A percentile compares a stretch with the other conserved stretches of the same genome.
phyloP scores from a whole-genome alignment of 2,329 filamentous ascomycete species.

The Diaporthe aspalathi region DNA sequence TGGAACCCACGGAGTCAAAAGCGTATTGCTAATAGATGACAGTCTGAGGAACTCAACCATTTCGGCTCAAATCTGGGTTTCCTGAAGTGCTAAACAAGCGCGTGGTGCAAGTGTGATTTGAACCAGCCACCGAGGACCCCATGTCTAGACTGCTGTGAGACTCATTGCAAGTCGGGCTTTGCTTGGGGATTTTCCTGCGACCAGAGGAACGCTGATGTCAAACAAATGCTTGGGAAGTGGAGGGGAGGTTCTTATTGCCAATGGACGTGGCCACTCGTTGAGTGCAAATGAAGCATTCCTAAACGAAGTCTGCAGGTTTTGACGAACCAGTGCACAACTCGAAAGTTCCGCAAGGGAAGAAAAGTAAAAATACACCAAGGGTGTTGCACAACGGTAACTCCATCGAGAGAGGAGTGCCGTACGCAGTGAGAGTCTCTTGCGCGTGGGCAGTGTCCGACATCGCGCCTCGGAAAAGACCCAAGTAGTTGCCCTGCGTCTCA shows the following conservation, averaged over 20 bases:
- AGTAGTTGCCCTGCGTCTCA: not conserved
- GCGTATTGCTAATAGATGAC: constrained; percentile 19
- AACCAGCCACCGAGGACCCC: not conserved
- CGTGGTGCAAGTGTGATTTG: not conserved
- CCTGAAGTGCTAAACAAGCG: not conserved
- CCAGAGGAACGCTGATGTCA: not conserved
- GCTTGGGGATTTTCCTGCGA: not conserved
- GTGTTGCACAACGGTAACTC: no score
- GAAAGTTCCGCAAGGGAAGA: not conserved
- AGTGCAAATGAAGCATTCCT: not conserved
- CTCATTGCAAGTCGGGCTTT: not conserved
- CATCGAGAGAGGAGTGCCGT: no score
- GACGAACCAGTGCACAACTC: not conserved
- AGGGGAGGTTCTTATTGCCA: not conserved
- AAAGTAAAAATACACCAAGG: no score
- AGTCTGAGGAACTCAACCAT: not conserved
- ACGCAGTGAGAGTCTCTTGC: not conserved
- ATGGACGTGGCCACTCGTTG: not conserved
- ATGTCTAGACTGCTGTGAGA: not conserved
- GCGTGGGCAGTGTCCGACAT: no score
- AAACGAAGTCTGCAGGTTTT: not conserved
- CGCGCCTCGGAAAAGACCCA: not conserved
- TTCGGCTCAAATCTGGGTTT: not conserved
- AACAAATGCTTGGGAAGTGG: not conserved
- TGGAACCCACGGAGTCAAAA: not conserved